Conservation (phyloP, 371 early-diverging fungal species). For the Capniomyces stellatus region DNA sequence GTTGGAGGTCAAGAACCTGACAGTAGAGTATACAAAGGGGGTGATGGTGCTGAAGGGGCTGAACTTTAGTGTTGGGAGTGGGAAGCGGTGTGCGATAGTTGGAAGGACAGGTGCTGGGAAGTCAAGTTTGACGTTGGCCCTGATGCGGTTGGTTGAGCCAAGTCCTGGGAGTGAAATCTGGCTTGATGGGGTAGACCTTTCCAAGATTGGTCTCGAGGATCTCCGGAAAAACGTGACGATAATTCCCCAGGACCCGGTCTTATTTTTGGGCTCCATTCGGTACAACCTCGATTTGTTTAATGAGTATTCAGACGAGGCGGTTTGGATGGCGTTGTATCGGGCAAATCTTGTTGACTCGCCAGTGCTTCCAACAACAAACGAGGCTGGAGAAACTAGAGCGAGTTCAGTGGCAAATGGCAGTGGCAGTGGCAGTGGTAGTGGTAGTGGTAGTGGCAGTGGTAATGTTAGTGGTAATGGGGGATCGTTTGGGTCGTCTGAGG, state of each 20-base stretch:
- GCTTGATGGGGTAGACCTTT: constrained; percentile 62
- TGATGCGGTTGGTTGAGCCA: constrained; percentile 59
- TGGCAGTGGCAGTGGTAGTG: background rate
- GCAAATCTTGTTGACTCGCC: background rate
- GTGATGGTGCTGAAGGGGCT: constrained; percentile 10
- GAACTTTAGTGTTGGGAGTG: constrained; percentile 35
- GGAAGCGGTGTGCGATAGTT: constrained; percentile 58
- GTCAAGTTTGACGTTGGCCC: constrained; percentile 46
- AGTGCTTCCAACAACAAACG: background rate
- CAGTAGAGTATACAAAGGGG: constrained; percentile 32
- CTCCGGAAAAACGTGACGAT: constrained; percentile 55
- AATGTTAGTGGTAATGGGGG: background rate
- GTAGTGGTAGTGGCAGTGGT: background rate
- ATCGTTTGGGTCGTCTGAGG: background rate
- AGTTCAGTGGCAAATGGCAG: background rate
- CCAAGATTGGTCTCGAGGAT: constrained; percentile 43
- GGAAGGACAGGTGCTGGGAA: constrained; percentile 69
- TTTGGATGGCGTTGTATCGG: constrained; percentile 46
- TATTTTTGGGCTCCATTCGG: constrained; percentile 45
- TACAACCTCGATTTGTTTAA: constrained; percentile 53
- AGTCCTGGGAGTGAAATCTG: constrained; percentile 41
- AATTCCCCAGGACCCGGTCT: constrained; percentile 58
- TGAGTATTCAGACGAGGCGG: constrained; percentile 34
- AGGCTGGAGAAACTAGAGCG: background rate
- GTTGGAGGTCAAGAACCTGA: constrained; percentile 40